Evolutionary conservation across 805 yeast species (phyloP), one percentile per base, ranked within the genome.

Genomic region (Zygosaccharomyces bisporus): DNA sequence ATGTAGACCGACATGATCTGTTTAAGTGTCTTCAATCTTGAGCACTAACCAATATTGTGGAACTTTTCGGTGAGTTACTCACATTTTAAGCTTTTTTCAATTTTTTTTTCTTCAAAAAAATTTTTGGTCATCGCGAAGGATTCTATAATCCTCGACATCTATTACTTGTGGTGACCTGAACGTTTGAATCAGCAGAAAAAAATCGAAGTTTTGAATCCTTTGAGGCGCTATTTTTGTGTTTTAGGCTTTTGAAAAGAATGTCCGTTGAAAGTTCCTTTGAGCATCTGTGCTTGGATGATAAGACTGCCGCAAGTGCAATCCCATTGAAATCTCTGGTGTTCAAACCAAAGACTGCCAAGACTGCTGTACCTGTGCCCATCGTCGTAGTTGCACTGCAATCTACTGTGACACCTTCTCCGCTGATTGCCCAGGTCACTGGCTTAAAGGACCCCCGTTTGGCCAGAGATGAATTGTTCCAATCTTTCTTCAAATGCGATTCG

Each of bases 391-490:
- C 95, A 6, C 73, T 83, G 47, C 77, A 77, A 25, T 56, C 80
- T 2, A 85, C 95, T 4, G 71, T 73, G 37, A 86, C 95, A 25
- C 86, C 95, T 38, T 67, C 83, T 3, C 70, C 74, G 16, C 60
- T 73, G 30, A 74, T 87, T 52, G 90, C 95, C 45, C 71, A 74
- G 44, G 74, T 79, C 33, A 83, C 88, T 9, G 73, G 71, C 34
- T 85, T 77, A 41, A 88, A 88, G 68, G 96, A 88, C 49, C 95
- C 95, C 52, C 78, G 96, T 67, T 71, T 88, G 57, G 96, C 96
- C 41, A 81, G 81, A 55, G 90, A 85, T 51, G 95, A 83, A 44
- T 73, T 88, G 54, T 81, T 87, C 38, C 71, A 73, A 49, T 79
- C 79, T 55, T 77, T 83, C 57, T 64, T 64, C 49, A 45, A 55